A percentile compares a stretch with the other conserved stretches of the same genome.
Evolutionary conservation across 306 rosid genomes (phyloP).

Genomic region (Canavalia ensiformis): DNA sequence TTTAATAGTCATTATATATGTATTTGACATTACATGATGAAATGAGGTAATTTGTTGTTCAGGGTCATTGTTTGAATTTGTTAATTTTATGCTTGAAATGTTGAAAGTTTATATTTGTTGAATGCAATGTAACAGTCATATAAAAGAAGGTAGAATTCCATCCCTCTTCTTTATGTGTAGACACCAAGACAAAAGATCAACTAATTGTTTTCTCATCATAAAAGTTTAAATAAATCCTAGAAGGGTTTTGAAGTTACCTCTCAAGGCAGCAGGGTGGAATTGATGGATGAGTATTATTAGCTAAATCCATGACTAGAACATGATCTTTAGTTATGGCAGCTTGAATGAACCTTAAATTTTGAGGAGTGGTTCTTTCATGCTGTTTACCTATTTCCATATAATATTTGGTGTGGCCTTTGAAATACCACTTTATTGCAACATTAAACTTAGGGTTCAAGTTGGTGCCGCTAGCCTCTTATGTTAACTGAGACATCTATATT

Average conservation of each 20-base stretch:
- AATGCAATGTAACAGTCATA: constrained; percentile 5
- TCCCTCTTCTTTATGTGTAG: neutral
- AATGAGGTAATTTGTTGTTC: constrained; percentile 31
- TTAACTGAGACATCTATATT: constrained; percentile 1
- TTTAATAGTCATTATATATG: constrained; percentile 29
- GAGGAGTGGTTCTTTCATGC: neutral
- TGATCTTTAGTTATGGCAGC: constrained; percentile 28
- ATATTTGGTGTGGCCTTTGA: neutral
- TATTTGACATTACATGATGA: constrained; percentile 39
- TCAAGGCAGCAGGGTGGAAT: constrained; percentile 4
- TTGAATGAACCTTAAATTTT: constrained; percentile 33
- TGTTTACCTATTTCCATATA: neutral
- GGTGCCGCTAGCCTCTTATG: neutral
- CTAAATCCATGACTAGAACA: constrained; percentile 38
- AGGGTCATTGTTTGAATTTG: constrained; percentile 12
- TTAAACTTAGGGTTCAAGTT: constrained; percentile 33
- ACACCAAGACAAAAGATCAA: neutral
- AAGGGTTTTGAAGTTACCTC: constrained; percentile 15
- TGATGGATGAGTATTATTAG: neutral
- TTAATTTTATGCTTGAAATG: constrained; percentile 31
- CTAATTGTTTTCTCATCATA: neutral
- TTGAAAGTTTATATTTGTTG: constrained; percentile 17
- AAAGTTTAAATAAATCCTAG: constrained; percentile 10
- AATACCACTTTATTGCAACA: neutral
- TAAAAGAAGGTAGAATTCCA: constrained; percentile 5